Evolutionary conservation across 169 alveolate genomes (phyloP), one percentile per base, ranked within the genome.

Genomic region (Miamiensis avidus): DNA sequence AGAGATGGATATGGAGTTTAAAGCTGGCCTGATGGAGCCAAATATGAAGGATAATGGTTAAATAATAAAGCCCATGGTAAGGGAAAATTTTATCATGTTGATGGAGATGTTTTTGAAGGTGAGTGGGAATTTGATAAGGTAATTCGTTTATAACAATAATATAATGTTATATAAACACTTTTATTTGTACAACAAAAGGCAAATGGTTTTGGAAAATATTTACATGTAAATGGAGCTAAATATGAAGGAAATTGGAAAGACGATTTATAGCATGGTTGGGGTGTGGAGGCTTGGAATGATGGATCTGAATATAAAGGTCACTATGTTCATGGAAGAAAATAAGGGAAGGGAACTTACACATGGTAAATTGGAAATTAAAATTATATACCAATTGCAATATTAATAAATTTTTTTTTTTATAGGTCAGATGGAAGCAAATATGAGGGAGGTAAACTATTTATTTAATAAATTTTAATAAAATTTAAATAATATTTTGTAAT

Each of bases 211-310:
- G 94, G 96, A 31, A 87, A 83, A 0, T 93, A 84, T 79, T 30
- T 76, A n/a, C 90, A 92, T 81, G 82, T 75, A 78, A 86, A 86
- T 72, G 94, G 92, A 27, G 65, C 91, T 26, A 84, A 65, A 26
- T 93, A 89, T 89, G 93, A 93, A 86, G 96, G 96, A 65, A 84
- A 84, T 64, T 93, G 96, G 96, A 76, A 64, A 31, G 88, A 90
- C 74, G 96, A 93, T 89, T 72, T 83, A 33, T 89, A 93, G 82
- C 88, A 90, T 82, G 88, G 88, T 29, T 84, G 74, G 31, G 94
- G 96, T 0, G 82, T 86, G 0, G 94, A 90, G 85, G 73, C 82
- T 29, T 93, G 94, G 94, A 85, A 86, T 31, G 95, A 90, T 88
- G 90, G 90, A 29, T 76, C 91, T 29, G 83, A 78, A 27, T 93